Evolutionary conservation across 805 yeast species (phyloP).

Genomic region (Kodamaea lidongshanica): DNA sequence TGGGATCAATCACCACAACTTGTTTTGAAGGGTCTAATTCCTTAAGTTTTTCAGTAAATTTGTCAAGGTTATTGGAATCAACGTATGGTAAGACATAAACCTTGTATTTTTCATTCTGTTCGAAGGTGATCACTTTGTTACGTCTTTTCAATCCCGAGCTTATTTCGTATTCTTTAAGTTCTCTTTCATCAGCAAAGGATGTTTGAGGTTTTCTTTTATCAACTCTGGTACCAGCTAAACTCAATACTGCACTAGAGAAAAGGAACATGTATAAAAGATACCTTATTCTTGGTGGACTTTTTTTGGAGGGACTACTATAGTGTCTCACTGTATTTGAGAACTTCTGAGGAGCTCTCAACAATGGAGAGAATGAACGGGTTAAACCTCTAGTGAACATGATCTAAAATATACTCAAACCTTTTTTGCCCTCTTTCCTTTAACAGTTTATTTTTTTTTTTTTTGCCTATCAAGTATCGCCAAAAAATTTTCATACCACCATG

Average conservation of each 20-base stretch:
- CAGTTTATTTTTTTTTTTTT: too few relatives aligned
- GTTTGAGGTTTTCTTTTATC: conserved; percentile 30
- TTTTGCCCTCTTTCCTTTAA: too few relatives aligned
- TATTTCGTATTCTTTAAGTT: conserved; percentile 43
- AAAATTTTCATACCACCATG: too few relatives aligned
- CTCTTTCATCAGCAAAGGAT: conserved; percentile 40
- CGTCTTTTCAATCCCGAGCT: conserved; percentile 49
- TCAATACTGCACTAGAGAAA: conserved; percentile 28
- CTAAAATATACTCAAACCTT: too few relatives aligned
- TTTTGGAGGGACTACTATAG: conserved; percentile 4
- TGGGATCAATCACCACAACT: conserved; percentile 46
- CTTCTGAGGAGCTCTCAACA: too few relatives aligned
- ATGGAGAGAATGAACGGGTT: too few relatives aligned
- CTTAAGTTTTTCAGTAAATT: conserved; percentile 13
- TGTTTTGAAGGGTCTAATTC: conserved; percentile 12
- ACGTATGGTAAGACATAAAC: conserved; percentile 36
- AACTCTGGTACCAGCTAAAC: conserved; percentile 24
- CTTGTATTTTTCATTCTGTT: conserved; percentile 32
- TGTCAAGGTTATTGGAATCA: conserved; percentile 13
- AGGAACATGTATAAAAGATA: conserved; percentile 32
- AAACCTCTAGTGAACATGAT: too few relatives aligned
- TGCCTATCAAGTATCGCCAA: too few relatives aligned
- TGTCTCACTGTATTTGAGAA: conserved; percentile 2
- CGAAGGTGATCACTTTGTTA: conserved; percentile 35
- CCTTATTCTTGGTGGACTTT: conserved; percentile 24